These are phyloP conservation scores for Parachlorella kessleri DNA, from an alignment of 139 green algal species.

Conservation along the genomic window DNA sequence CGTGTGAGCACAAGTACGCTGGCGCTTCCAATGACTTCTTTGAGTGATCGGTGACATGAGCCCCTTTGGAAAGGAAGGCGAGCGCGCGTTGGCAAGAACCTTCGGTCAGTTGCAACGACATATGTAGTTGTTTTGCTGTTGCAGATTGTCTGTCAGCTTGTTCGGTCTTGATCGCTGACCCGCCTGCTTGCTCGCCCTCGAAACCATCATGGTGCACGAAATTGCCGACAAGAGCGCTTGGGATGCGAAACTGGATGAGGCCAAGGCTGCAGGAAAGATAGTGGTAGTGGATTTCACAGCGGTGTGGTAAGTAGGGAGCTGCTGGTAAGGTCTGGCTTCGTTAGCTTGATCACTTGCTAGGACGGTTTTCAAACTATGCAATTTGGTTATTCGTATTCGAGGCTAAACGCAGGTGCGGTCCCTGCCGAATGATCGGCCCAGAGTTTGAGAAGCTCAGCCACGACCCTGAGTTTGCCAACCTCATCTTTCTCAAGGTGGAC, in stretches of 20 bases:
- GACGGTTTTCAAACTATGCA: too few species aligned
- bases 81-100: too few species aligned
- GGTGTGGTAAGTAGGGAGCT: too few species aligned
- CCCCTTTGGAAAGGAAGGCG: background rate
- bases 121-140: too few species aligned
- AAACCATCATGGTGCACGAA: background rate
- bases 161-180: background rate
- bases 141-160: background rate
- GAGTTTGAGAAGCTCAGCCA: conserved; percentile 57
- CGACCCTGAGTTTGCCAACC: conserved; percentile 26
- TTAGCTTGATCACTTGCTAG: too few species aligned
- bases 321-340: too few species aligned
- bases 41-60: background rate
- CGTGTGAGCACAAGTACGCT: too few species aligned
- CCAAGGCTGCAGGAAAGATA: background rate
- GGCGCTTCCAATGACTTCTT: too few species aligned
- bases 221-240: background rate
- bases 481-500: conserved; percentile 73
- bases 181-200: background rate
- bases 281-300: background rate
- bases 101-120: background rate
- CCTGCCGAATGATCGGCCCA: conserved; percentile 71
- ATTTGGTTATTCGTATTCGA: too few species aligned
- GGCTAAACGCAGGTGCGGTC: too few species aligned
- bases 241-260: background rate